Conservation (phyloP, 768 basidiomycete species). For the Neoboletus brunneissimus region DNA sequence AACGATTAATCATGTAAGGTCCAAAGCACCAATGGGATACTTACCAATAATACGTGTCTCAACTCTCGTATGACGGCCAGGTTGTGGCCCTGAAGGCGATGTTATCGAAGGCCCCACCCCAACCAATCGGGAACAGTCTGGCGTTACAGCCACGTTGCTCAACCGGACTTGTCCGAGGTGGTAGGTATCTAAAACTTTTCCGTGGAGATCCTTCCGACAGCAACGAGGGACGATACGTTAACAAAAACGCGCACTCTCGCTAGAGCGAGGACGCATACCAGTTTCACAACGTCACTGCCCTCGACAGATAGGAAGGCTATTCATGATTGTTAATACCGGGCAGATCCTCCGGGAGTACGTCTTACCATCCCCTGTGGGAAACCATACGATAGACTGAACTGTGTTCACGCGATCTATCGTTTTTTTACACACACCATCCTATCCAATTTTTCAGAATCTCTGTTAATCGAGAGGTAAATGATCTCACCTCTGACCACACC, state of each 20-base stretch:
- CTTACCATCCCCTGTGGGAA: conserved; percentile 47
- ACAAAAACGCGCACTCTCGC: conserved; percentile 7
- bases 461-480: neutral
- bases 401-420: conserved; percentile 47
- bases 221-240: conserved; percentile 14
- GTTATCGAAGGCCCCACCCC: conserved; percentile 48
- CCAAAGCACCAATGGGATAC: no score
- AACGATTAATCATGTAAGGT: no score
- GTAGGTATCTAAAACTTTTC: conserved; percentile 43
- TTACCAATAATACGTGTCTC: conserved; percentile 8
- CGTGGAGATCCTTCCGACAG: conserved; percentile 42
- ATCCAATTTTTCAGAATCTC: conserved; percentile 4
- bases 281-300: conserved; percentile 43
- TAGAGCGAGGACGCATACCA: conserved; percentile 30
- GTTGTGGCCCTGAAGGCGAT: conserved; percentile 44
- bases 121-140: conserved; percentile 44
- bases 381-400: conserved; percentile 53
- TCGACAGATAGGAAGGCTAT: conserved; percentile 52
- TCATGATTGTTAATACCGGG: conserved; percentile 15
- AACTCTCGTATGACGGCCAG: conserved; percentile 45
- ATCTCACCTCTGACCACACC: conserved; percentile 48
- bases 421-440: conserved; percentile 51
- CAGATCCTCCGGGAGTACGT: conserved; percentile 1
- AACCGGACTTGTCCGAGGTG: conserved; percentile 44
- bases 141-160: conserved; percentile 50